Evolutionary conservation across 2,329 filamentous ascomycete genomes (phyloP), one percentile per base, ranked within the genome.

Genomic region (Sclerotiophoma versabilis): DNA sequence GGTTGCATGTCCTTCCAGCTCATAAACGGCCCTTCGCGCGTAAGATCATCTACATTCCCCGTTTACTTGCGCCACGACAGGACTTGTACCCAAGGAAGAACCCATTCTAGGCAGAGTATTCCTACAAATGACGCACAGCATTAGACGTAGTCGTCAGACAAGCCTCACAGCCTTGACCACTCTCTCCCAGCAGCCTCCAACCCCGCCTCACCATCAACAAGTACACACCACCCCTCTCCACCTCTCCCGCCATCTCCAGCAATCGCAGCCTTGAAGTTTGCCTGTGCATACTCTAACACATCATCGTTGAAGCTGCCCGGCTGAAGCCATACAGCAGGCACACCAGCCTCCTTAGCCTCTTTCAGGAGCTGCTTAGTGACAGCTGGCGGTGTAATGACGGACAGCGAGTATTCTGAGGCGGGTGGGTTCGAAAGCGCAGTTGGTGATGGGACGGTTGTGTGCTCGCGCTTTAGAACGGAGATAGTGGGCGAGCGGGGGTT

Each of bases 221-320:
- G 64, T 32, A 77, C 74, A 60, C 75, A 77, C 75, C 75, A 77
- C 0, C 73, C 73, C 54, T 77, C 74, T 0, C 67, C 64, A 1
- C 74, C 72, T 1, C 59, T 43, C 0, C 70, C 71, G 0, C 68
- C 70, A n/a, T 72, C 64, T 0, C 71, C 73, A 34, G 91, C 88
- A 29, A 92, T 82, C 38, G 80, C 88, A 30, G 87, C 86, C 62
- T 86, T 79, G 66, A 95, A 96, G 60, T 89, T 83, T 38, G 78
- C 79, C 56, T 82, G 79, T 3, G 91, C 92, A 74, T 84, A 92
- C 33, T 83, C 78, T 58, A 96, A 71, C 19, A 92, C 89, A 53
- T 86, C 85, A 45, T 90, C 85, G 71, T 96, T 87, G 71, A 90
- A 98, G 14, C 87, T 93, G 1, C 93, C 95, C 0, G 95, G 95